A percentile compares a stretch with the other conserved stretches of the same genome.
Evolutionary conservation across 257 asterid genomes (phyloP).

Genomic region (Verbena officinalis): DNA sequence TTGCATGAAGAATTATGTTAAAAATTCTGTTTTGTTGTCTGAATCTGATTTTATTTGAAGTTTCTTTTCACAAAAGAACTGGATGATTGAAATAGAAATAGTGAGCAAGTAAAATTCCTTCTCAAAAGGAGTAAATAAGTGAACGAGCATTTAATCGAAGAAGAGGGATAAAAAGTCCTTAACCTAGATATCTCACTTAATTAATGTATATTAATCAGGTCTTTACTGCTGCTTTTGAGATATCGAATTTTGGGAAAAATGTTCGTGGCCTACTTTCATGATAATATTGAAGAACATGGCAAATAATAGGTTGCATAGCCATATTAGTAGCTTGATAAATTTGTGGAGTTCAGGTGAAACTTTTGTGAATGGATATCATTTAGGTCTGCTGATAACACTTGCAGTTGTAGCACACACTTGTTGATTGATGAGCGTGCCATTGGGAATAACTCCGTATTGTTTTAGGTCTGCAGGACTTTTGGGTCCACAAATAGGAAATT

Average conservation of each 20-base stretch:
- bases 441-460: slow-evolving; percentile 35
- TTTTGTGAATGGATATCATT: no score
- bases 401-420: background rate
- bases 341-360: background rate
- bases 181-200: background rate
- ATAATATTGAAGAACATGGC: slow-evolving; percentile 5
- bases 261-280: background rate
- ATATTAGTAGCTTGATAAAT: background rate
- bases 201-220: slow-evolving; percentile 9
- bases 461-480: slow-evolving; percentile 60
- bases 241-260: background rate
- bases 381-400: no score
- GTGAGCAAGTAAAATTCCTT: background rate
- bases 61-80: background rate
- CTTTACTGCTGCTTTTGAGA: background rate
- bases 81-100: background rate
- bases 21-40: background rate
- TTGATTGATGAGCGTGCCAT: background rate
- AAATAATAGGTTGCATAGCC: background rate
- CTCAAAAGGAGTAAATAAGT: background rate
- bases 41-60: slow-evolving; percentile 12
- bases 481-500: slow-evolving; percentile 29
- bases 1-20: background rate
- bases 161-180: background rate
- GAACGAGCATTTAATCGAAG: background rate